A percentile compares a stretch with the other conserved stretches of the same genome.
Evolutionary conservation across 2,329 filamentous ascomycete species (phyloP).

Genomic region (Penicillium hesseltinei): DNA sequence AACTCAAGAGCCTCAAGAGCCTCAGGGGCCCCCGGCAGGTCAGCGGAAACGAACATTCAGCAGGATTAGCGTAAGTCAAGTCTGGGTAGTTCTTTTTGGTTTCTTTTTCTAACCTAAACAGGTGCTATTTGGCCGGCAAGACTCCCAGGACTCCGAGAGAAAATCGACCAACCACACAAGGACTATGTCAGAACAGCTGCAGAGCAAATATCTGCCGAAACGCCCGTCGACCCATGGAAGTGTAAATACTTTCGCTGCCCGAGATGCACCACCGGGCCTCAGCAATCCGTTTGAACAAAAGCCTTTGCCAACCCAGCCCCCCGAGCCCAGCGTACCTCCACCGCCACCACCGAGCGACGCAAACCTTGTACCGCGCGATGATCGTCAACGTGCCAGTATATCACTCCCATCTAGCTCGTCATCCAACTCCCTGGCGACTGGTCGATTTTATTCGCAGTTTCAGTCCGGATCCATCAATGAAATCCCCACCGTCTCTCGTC

Average conservation of each 20-base stretch:
- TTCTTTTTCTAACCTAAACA: conserved; percentile 11
- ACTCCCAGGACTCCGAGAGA: conserved; percentile 3
- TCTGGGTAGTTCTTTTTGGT: neutral
- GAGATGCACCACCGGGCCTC: neutral
- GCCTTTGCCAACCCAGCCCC: neutral
- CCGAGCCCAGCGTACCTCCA: neutral
- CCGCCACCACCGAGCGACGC: conserved; percentile 1
- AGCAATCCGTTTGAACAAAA: neutral
- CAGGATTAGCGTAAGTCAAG: conserved; percentile 20
- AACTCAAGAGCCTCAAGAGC: neutral
- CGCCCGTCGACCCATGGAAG: neutral
- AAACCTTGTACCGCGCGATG: neutral
- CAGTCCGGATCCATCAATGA: conserved; percentile 3
- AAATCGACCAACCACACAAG: neutral
- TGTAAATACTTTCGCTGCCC: neutral
- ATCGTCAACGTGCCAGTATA: conserved; percentile 10
- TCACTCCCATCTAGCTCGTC: conserved; percentile 6
- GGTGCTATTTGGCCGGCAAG: conserved; percentile 20
- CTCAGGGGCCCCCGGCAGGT: conserved; percentile 6
- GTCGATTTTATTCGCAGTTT: conserved; percentile 20
- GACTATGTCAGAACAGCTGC: neutral
- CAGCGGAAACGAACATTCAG: conserved; percentile 19
- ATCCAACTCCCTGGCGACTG: conserved; percentile 1
- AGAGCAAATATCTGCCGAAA: conserved; percentile 6
- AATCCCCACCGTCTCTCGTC: neutral